Percentiles rank a stretch among this genome's conserved stretches.
These are phyloP conservation scores for Rosa rugosa DNA, from an alignment of 306 rosid species.

Conservation along the genomic window DNA sequence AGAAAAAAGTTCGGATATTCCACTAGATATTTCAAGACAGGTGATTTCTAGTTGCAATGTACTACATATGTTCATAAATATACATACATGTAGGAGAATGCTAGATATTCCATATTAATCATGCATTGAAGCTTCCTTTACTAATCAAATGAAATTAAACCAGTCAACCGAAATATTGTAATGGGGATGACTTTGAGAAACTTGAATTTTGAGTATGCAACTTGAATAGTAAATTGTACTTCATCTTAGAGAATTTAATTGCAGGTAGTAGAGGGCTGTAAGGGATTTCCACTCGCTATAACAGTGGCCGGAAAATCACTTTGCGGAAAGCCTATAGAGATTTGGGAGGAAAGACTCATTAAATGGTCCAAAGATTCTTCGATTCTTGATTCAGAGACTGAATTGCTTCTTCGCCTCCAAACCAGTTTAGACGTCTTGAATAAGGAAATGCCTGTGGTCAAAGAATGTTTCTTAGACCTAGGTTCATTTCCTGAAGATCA, in stretches of 20 bases:
- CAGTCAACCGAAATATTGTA: background rate
- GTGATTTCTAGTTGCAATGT: constrained; percentile 32
- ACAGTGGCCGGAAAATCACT: constrained; percentile 38
- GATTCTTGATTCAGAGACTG: constrained; percentile 16
- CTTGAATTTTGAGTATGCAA: background rate
- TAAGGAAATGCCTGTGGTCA: constrained; percentile 11
- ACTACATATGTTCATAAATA: background rate
- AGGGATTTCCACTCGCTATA: constrained; percentile 50
- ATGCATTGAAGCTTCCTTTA: background rate
- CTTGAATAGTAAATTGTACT: background rate
- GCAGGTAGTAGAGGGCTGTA: constrained; percentile 49
- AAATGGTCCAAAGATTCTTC: constrained; percentile 27
- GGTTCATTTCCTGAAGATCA: constrained; percentile 61
- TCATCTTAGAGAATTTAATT: constrained; percentile 7
- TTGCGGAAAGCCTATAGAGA: background rate
- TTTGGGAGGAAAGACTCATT: constrained; percentile 27
- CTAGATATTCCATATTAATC: background rate
- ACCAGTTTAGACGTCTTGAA: constrained; percentile 37
- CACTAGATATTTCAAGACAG: constrained; percentile 35
- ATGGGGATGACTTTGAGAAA: background rate
- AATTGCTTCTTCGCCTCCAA: constrained; percentile 37
- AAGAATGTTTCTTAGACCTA: constrained; percentile 55
- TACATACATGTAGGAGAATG: background rate
- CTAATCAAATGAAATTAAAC: background rate
- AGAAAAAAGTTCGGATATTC: constrained; percentile 16